These are phyloP conservation scores for Saccharomycopsis hybrid DNA, from an alignment of 1,139 yeast genomes.

Conservation along the genomic window DNA sequence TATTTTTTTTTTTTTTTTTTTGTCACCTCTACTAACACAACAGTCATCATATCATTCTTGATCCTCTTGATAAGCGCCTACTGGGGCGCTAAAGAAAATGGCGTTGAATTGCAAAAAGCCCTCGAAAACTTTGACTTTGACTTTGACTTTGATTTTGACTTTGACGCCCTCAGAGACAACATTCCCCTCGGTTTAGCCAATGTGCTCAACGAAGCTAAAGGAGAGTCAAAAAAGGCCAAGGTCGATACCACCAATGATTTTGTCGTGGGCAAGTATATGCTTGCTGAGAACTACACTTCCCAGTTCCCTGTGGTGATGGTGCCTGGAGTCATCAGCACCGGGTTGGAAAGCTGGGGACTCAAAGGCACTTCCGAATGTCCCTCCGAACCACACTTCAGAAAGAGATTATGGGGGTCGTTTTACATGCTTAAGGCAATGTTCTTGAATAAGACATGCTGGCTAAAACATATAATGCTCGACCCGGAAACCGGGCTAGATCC, in stretches of 20 bases:
- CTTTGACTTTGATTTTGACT: slow-evolving; percentile 22
- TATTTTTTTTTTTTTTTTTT: no score
- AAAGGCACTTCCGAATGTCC: slow-evolving; percentile 75
- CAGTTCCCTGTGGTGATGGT: slow-evolving; percentile 83
- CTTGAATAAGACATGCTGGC: slow-evolving; percentile 88
- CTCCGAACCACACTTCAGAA: slow-evolving; percentile 75
- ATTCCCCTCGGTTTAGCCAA: slow-evolving; percentile 62
- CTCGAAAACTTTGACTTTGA: slow-evolving; percentile 14
- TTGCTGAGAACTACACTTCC: slow-evolving; percentile 41
- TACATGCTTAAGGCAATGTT: slow-evolving; percentile 92
- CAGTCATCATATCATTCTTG: slow-evolving; percentile 5
- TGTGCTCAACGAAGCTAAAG: slow-evolving; percentile 43
- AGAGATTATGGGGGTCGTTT: slow-evolving; percentile 94
- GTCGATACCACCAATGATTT: slow-evolving; percentile 71
- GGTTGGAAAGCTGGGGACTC: slow-evolving; percentile 90
- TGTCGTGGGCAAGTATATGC: slow-evolving; percentile 74
- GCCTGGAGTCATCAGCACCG: slow-evolving; percentile 95
- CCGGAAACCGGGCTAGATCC: slow-evolving; percentile 92
- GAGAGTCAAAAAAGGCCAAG: slow-evolving; percentile 27
- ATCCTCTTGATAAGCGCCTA: slow-evolving; percentile 14
- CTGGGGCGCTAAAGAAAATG: slow-evolving; percentile 19
- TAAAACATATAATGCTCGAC: slow-evolving; percentile 83
- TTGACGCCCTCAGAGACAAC: slow-evolving; percentile 61
- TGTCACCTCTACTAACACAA: no score
- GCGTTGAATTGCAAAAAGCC: slow-evolving; percentile 14